These are phyloP conservation scores for Aspergillus pseudoviridinutans DNA, from an alignment of 2,329 filamentous ascomycete species.

Conservation along the genomic window DNA sequence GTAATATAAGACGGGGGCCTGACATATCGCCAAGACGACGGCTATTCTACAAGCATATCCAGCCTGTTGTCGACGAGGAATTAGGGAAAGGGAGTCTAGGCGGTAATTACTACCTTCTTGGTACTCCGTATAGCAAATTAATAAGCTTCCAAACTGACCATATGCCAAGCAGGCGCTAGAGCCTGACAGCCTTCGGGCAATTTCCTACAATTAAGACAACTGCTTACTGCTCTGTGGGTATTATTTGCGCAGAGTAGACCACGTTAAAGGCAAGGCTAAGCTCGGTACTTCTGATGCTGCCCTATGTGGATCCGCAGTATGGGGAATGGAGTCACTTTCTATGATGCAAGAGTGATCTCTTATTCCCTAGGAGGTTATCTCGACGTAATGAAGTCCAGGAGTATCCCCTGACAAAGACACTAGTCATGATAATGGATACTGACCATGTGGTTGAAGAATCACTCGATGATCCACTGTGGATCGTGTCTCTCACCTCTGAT, in stretches of 20 bases:
- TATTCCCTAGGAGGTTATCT: too few relatives aligned
- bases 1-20: too few relatives aligned
- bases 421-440: too few relatives aligned
- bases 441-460: background rate
- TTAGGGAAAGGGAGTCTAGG: too few relatives aligned
- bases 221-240: background rate
- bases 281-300: background rate
- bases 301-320: background rate
- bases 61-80: too few relatives aligned
- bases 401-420: too few relatives aligned
- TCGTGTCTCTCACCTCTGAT: background rate
- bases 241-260: background rate
- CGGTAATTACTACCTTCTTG: too few relatives aligned
- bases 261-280: background rate
- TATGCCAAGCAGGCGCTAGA: too few relatives aligned
- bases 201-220: background rate
- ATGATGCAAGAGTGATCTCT: background rate
- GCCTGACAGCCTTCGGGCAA: background rate
- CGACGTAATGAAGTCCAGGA: too few relatives aligned
- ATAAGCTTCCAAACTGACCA: background rate
- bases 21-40: too few relatives aligned
- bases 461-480: background rate
- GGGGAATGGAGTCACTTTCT: background rate
- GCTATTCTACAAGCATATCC: too few relatives aligned
- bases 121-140: background rate